A percentile compares a stretch with the other conserved stretches of the same genome.
These are phyloP conservation scores for Aquilaria sinensis DNA, from an alignment of 345 rosid genomes.

Conservation along the genomic window DNA sequence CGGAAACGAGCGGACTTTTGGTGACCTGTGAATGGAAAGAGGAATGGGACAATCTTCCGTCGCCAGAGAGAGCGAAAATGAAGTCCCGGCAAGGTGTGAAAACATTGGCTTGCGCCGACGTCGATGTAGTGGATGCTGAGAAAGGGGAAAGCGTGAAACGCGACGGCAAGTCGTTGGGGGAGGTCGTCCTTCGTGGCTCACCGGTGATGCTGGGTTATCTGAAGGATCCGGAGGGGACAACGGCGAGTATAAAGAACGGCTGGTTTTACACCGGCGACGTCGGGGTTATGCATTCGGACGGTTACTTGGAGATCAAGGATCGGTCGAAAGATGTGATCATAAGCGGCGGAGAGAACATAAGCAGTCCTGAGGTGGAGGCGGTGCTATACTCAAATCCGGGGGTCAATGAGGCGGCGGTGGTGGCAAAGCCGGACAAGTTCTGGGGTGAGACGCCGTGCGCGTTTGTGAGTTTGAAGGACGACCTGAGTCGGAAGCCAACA, in stretches of 20 bases:
- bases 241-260: slow-evolving; percentile 28
- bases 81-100: slow-evolving; percentile 52
- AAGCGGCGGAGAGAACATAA: slow-evolving; percentile 59
- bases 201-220: slow-evolving; percentile 53
- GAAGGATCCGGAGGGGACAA: slow-evolving; percentile 35
- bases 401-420: slow-evolving; percentile 56
- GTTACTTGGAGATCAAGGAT: slow-evolving; percentile 53
- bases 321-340: slow-evolving; percentile 52
- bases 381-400: slow-evolving; percentile 45
- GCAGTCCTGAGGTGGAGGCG: slow-evolving; percentile 42
- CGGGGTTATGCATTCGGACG: slow-evolving; percentile 52
- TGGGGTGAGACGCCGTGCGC: slow-evolving; percentile 73
- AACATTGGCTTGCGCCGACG: slow-evolving; percentile 24
- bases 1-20: slow-evolving; percentile 43
- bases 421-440: slow-evolving; percentile 41
- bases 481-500: slow-evolving; percentile 5
- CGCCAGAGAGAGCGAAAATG: slow-evolving; percentile 30
- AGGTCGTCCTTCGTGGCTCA: slow-evolving; percentile 44
- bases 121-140: slow-evolving; percentile 31
- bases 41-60: slow-evolving; percentile 35
- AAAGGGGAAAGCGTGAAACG: slow-evolving; percentile 37
- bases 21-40: slow-evolving; percentile 48
- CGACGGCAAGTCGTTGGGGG: slow-evolving; percentile 45
- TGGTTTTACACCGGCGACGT: slow-evolving; percentile 63
- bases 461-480: slow-evolving; percentile 43